These are phyloP conservation scores for Scheffersomyces coipomensis DNA, from an alignment of 805 yeast species.

Conservation along the genomic window DNA sequence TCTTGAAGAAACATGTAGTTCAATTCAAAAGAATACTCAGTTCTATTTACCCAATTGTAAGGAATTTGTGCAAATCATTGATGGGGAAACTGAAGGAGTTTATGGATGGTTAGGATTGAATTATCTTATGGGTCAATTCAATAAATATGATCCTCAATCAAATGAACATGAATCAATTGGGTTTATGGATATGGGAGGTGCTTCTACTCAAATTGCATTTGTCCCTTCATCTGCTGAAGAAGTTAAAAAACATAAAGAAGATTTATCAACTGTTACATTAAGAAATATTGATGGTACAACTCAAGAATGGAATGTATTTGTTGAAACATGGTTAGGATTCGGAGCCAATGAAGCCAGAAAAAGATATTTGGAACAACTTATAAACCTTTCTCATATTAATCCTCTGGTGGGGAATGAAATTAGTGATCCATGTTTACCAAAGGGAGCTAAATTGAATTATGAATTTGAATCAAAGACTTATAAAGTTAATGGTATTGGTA, in stretches of 20 bases:
- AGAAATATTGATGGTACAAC: constrained; percentile 68
- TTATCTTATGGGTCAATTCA: constrained; percentile 69
- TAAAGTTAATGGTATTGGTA: constrained; percentile 70
- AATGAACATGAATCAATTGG: constrained; percentile 66
- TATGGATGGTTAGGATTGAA: constrained; percentile 96
- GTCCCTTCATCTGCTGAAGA: constrained; percentile 70
- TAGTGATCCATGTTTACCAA: constrained; percentile 81
- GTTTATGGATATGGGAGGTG: constrained; percentile 99
- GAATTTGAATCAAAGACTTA: constrained; percentile 46
- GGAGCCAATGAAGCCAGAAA: constrained; percentile 94
- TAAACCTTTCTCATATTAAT: constrained; percentile 26
- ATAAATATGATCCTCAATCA: constrained; percentile 40
- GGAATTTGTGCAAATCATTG: constrained; percentile 78
- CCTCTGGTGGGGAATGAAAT: constrained; percentile 20
- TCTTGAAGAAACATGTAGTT: constrained; percentile 58
- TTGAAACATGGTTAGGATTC: constrained; percentile 95
- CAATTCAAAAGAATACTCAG: constrained; percentile 50
- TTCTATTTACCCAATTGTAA: constrained; percentile 62
- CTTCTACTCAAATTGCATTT: constrained; percentile 94
- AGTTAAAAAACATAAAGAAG: constrained; percentile 64
- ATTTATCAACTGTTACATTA: constrained; percentile 63
- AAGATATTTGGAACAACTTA: constrained; percentile 61
- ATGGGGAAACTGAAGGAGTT: constrained; percentile 91
- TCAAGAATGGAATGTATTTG: constrained; percentile 83
- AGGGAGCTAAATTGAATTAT: constrained; percentile 51